Evolutionary conservation across 2,329 filamentous ascomycete genomes (phyloP), one percentile per base, ranked within the genome.

Genomic region (Cladobotryum protrusum): DNA sequence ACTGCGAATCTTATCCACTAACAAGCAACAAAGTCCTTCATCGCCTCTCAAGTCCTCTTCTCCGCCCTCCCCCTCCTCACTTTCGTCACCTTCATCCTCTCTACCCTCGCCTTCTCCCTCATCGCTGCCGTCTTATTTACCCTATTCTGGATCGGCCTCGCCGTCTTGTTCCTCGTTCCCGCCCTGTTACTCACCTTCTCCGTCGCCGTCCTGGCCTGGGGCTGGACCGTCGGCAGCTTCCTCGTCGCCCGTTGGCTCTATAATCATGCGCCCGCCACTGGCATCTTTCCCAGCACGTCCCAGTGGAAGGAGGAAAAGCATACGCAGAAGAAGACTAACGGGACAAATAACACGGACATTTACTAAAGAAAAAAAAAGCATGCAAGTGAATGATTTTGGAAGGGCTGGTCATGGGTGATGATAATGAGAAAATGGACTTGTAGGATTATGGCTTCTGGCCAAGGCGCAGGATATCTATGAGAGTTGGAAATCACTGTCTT

Each of bases 141-240:
- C 1, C 73, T 86, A 43, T 83, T 86, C 70, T 85, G 82, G 73
- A 76, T 82, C 47, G 80, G 82, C 45, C 65, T 88, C 41, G 85
- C 84, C 2, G 70, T 87, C 11, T 63, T 88, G 43, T 63, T 91
- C 37, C 75, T 93, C 14, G 68, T 88, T 0, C 87, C 87, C 1
- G 78, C 82, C 1, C 69, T 92, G 35, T 78, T 87, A 64, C 65
- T 88, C 54, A 83, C 85, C 3, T 81, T 77, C 12, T 76, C 76
- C 43, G 65, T 82, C 18, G 86, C 81, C 5, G 68, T 82, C 1
- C 75, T 84, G 52, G 67, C 85, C 53, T 92, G 87, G 80, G 67
- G 79, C 15, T 87, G 83, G 81, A 82, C 76, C 7, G 69, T 86
- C 8, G 78, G 74, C 13, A 77, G 75, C 43, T 90, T 83, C 63